A percentile compares a stretch with the other conserved stretches of the same genome.
phyloP scores from a whole-genome alignment of 768 basidiomycete species.

The Termitomyces sp. region DNA sequence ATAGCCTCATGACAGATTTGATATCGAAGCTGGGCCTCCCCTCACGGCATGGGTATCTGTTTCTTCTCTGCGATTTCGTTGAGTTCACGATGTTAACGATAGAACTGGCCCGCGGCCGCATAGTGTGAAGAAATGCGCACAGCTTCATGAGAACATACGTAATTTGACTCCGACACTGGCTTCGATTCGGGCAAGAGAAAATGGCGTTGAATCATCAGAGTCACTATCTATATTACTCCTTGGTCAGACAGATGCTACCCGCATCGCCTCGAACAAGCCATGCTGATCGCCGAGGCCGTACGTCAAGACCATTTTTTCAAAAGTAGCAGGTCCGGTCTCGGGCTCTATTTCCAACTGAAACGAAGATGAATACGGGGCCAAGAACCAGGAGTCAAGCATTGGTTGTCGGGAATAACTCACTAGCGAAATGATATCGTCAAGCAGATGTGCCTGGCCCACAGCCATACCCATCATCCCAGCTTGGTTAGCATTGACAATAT shows the following conservation, averaged over 20 bases:
- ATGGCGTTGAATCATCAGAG: background rate
- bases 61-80: background rate
- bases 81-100: background rate
- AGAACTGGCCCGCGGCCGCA: too few species aligned
- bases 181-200: background rate
- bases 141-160: background rate
- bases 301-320: slow-evolving; percentile 70
- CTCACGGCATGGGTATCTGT: background rate
- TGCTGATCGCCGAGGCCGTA: slow-evolving; percentile 84
- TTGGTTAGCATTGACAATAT: slow-evolving; percentile 78
- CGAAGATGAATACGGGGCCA: background rate
- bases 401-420: slow-evolving; percentile 32
- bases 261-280: slow-evolving; percentile 50
- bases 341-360: slow-evolving; percentile 54
- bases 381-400: background rate
- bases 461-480: slow-evolving; percentile 63
- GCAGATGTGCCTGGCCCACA: slow-evolving; percentile 87
- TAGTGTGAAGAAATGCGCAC: too few species aligned
- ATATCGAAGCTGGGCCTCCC: background rate
- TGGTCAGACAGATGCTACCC: slow-evolving; percentile 23
- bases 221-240: background rate
- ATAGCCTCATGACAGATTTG: background rate
- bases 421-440: slow-evolving; percentile 88
- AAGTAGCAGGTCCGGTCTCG: slow-evolving; percentile 43
- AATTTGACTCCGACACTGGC: background rate